Evolutionary conservation across 2,329 filamentous ascomycete species (phyloP), one percentile per base, ranked within the genome.

Genomic region (Trichoderma atrobrunneum): DNA sequence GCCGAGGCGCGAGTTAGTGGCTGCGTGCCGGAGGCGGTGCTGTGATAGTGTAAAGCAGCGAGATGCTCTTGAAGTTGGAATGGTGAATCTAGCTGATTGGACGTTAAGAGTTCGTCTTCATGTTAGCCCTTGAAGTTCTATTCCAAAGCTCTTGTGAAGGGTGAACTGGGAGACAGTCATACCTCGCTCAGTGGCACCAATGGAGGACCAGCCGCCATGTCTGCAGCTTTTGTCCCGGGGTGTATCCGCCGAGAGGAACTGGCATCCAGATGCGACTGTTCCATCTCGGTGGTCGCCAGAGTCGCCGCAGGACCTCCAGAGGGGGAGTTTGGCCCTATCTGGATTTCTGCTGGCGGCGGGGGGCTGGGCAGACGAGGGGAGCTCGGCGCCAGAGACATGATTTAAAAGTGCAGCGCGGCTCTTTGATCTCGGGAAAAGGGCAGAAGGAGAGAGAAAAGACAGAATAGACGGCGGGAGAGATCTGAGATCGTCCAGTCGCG

Each of bases 21-120:
- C 57, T 88, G 84, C 39, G 90, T 91, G 75, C 89, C 89, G 74
- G 87, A 85, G 67, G 85, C 86, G 1, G 93, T 97, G 80, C 93
- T 91, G 80, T 92, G 87, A 81, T 95, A 91, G 84, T 98, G 93
- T 18, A 98, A 89, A 43, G 96, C 93, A 81, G 97, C 95, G 70
- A 99, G 91, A 79, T 99, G 95, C 83, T 99, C 96, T 82, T 98
- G 97, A 21, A 98, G 89, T 81, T 98, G 96, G 81, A 98, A 99
- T 59, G 96, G 93, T 26, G 95, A 98, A 80, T 99, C 95, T 76
- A 99, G 94, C 93, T 98, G 65, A 21, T 48, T 4, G 56, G 1
- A 24, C 36, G n/a, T 26, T 30, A 66, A 65, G 26, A 24, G 18
- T 43, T 34, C 34, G 39, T 69, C n/a, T 14, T n/a, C 28, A 32